phyloP scores from a whole-genome alignment of 768 basidiomycete species.

The Hygrophorus pudorinus region DNA sequence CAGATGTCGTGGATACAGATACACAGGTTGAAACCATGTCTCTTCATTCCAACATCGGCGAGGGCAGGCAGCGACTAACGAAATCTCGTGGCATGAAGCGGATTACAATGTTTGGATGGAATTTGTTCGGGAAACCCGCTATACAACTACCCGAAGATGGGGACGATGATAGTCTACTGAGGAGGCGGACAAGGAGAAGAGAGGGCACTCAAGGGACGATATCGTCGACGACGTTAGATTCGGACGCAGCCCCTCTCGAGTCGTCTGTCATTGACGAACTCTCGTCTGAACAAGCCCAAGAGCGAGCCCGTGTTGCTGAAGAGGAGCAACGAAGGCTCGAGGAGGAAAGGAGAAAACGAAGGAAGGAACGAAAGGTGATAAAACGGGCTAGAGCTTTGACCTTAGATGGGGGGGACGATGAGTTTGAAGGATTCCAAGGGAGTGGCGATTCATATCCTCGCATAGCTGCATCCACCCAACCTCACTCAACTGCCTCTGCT shows the following conservation, averaged over 20 bases:
- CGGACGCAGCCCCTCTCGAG: slow-evolving; percentile 61
- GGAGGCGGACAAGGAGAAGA: slow-evolving; percentile 8
- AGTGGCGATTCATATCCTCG: slow-evolving; percentile 21
- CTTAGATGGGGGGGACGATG: slow-evolving; percentile 23
- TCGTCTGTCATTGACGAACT: slow-evolving; percentile 43
- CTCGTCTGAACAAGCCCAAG: slow-evolving; percentile 29
- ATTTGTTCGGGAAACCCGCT: slow-evolving; percentile 55
- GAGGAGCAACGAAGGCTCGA: slow-evolving; percentile 29
- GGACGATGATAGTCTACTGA: slow-evolving; percentile 23
- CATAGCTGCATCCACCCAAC: slow-evolving; percentile 13
- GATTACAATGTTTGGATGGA: slow-evolving; percentile 56
- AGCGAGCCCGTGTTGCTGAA: slow-evolving; percentile 17
- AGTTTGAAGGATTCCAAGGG: slow-evolving; percentile 64
- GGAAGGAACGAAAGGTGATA: slow-evolving; percentile 36
- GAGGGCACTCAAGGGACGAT: slow-evolving; percentile 10
- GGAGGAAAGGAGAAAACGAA: slow-evolving; percentile 36
- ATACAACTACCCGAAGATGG: slow-evolving; percentile 56
- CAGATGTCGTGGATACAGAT: slow-evolving; percentile 29
- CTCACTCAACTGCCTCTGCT: slow-evolving; percentile 6
- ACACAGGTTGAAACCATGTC: slow-evolving; percentile 55
- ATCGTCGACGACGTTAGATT: slow-evolving; percentile 42
- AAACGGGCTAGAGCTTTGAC: slow-evolving; percentile 30
- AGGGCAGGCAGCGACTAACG: slow-evolving; percentile 21
- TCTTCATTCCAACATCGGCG: slow-evolving; percentile 52
- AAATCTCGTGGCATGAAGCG: slow-evolving; percentile 22